These are phyloP conservation scores for Stephanodiscus minutulus DNA, from an alignment of 108 stramenopile species.

Conservation along the genomic window DNA sequence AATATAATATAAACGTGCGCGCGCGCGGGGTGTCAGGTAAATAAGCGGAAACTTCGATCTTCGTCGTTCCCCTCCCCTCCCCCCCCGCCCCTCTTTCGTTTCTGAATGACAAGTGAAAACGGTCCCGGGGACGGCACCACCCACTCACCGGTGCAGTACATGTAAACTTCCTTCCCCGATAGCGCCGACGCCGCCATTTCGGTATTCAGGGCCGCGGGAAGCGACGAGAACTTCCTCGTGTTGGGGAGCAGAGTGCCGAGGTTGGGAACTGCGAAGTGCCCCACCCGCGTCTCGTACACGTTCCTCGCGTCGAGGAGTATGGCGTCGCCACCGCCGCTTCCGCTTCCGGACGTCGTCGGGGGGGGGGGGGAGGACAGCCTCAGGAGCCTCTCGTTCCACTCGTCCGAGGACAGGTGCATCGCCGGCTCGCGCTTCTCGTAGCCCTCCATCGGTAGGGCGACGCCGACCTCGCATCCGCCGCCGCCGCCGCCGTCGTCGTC, in stretches of 20 bases:
- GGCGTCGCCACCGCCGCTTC: constrained; percentile 21
- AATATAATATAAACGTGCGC: neutral
- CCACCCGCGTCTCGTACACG: constrained; percentile 76
- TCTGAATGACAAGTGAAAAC: too few relatives aligned
- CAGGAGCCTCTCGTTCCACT: constrained; percentile 70
- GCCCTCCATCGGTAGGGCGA: constrained; percentile 5
- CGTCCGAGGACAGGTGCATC: constrained; percentile 59
- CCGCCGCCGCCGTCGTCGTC: constrained; percentile 9
- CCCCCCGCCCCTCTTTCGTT: too few relatives aligned
- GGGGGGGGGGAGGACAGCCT: constrained; percentile 10
- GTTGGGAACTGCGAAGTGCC: constrained; percentile 68
- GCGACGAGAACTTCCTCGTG: constrained; percentile 83
- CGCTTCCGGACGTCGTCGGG: neutral
- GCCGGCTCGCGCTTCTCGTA: constrained; percentile 58
- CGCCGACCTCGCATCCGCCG: neutral
- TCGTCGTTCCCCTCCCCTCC: too few relatives aligned
- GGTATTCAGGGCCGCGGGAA: constrained; percentile 64
- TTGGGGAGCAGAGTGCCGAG: constrained; percentile 64
- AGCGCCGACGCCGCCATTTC: constrained; percentile 48
- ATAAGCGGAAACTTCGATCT: too few relatives aligned
- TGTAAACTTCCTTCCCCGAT: constrained; percentile 67
- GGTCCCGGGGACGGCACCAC: too few relatives aligned
- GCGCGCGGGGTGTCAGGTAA: neutral
- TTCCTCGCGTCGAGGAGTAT: constrained; percentile 79
- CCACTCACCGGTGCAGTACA: constrained; percentile 52